Conservation (phyloP, 73 alveolate genomes). For the Uronychia setigera region DNA sequence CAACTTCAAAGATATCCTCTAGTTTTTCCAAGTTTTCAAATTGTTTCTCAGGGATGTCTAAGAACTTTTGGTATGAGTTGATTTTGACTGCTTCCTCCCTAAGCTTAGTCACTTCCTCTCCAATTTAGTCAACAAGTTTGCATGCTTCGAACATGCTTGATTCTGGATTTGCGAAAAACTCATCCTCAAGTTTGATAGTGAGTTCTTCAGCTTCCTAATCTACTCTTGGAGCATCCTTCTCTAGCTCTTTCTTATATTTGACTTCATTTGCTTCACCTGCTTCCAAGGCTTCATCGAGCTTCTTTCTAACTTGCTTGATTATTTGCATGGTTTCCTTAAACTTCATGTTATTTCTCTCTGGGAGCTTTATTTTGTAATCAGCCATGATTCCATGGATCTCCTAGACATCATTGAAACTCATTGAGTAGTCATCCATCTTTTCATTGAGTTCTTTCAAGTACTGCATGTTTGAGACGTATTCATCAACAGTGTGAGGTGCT, state of each 20-base stretch:
- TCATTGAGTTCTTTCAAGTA: slow-evolving; percentile 64
- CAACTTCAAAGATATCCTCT: slow-evolving; percentile 56
- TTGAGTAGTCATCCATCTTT: slow-evolving; percentile 68
- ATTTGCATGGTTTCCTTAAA: slow-evolving; percentile 69
- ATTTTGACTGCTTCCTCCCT: slow-evolving; percentile 71
- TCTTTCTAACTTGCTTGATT: slow-evolving; percentile 62
- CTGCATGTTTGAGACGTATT: slow-evolving; percentile 69
- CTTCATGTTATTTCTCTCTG: slow-evolving; percentile 72
- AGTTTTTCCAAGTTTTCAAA: slow-evolving; percentile 73
- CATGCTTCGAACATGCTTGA: slow-evolving; percentile 25
- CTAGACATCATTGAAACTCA: slow-evolving; percentile 65
- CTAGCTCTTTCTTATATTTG: slow-evolving; percentile 75
- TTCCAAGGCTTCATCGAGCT: slow-evolving; percentile 77
- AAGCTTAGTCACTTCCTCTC: slow-evolving; percentile 44
- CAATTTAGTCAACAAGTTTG: slow-evolving; percentile 38
- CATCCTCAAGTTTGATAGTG: slow-evolving; percentile 23
- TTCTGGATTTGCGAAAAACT: slow-evolving; percentile 27
- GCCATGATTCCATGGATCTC: slow-evolving; percentile 71
- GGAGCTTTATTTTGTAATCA: slow-evolving; percentile 65
- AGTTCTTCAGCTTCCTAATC: slow-evolving; percentile 35
- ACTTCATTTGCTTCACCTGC: slow-evolving; percentile 78
- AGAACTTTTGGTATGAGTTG: slow-evolving; percentile 71
- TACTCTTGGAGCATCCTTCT: slow-evolving; percentile 14
- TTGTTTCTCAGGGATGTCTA: slow-evolving; percentile 73
- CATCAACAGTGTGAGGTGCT: slow-evolving; percentile 75